Evolutionary conservation across 2,329 filamentous ascomycete genomes (phyloP).

Genomic region (Cercospora canescens): DNA sequence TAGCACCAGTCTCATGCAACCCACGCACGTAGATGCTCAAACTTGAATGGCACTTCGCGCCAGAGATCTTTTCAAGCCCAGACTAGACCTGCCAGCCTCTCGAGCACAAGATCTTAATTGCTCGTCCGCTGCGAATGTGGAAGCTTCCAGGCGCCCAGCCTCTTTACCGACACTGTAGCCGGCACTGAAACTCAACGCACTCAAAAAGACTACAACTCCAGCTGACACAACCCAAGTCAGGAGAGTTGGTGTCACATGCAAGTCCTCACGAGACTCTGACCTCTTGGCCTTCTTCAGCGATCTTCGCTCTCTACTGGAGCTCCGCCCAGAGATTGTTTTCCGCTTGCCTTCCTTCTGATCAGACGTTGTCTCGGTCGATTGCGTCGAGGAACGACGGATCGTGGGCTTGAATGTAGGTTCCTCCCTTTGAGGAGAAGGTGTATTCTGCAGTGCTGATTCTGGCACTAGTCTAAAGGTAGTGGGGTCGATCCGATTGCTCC

Average conservation of each 20-base stretch:
- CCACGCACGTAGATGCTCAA: conserved; percentile 16
- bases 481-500: conserved; percentile 47
- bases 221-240: conserved; percentile 67
- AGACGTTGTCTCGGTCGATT: conserved; percentile 32
- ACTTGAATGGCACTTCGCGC: conserved; percentile 34
- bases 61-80: conserved; percentile 35
- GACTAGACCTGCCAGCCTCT: conserved; percentile 33
- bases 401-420: conserved; percentile 39
- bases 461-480: conserved; percentile 59
- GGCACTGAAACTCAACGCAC: conserved; percentile 64
- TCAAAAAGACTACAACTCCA: conserved; percentile 64
- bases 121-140: conserved; percentile 23
- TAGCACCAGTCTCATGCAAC: not conserved
- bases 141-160: conserved; percentile 27
- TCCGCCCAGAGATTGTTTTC: conserved; percentile 40
- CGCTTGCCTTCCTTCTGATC: conserved; percentile 44
- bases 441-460: conserved; percentile 52
- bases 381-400: conserved; percentile 33
- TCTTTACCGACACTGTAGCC: conserved; percentile 64
- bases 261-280: conserved; percentile 33
- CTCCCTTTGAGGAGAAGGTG: conserved; percentile 29
- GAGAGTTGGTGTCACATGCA: conserved; percentile 56
- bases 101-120: conserved; percentile 32
- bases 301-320: conserved; percentile 47
- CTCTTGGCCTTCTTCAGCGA: conserved; percentile 46